Evolutionary conservation across 139 green algal genomes (phyloP).

Genomic region (Gonium pectorale): DNA sequence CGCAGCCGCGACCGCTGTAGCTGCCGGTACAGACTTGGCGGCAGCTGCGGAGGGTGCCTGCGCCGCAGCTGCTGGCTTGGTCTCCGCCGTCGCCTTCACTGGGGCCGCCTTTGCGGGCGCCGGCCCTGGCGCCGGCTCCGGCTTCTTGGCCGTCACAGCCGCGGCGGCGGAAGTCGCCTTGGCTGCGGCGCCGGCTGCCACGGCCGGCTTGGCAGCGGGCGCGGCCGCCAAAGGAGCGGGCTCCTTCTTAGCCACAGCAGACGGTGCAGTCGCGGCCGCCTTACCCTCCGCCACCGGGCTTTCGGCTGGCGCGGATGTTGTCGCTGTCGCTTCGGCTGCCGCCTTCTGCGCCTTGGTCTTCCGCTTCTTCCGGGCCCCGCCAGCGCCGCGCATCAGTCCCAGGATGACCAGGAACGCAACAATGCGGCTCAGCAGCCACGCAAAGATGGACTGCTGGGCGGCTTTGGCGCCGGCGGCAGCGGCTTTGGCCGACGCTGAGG

Average conservation of each 20-base stretch:
- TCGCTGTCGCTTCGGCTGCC: background rate
- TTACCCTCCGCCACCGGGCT: background rate
- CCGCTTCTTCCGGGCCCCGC: background rate
- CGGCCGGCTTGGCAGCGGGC: background rate
- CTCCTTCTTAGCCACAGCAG: background rate
- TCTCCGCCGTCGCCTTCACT: background rate
- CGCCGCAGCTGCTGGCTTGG: background rate
- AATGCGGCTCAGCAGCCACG: constrained; percentile 4
- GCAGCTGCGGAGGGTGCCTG: background rate
- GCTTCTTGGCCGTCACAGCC: background rate
- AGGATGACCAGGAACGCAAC: constrained; percentile 12
- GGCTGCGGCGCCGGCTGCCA: background rate
- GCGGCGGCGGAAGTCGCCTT: background rate
- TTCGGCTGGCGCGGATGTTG: background rate
- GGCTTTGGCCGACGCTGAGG: too few species aligned
- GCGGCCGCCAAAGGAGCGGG: background rate
- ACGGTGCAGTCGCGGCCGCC: too few species aligned
- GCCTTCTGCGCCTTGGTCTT: background rate
- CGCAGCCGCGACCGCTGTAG: too few species aligned
- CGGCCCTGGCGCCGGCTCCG: background rate
- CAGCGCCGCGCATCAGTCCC: constrained; percentile 7
- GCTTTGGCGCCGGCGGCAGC: too few species aligned
- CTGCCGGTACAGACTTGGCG: background rate
- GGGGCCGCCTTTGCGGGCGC: background rate
- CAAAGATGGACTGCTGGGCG: constrained; percentile 8